Percentiles rank a stretch among this genome's conserved stretches.
phyloP scores from a whole-genome alignment of 768 basidiomycete genomes.

The Podaxis sp. region DNA sequence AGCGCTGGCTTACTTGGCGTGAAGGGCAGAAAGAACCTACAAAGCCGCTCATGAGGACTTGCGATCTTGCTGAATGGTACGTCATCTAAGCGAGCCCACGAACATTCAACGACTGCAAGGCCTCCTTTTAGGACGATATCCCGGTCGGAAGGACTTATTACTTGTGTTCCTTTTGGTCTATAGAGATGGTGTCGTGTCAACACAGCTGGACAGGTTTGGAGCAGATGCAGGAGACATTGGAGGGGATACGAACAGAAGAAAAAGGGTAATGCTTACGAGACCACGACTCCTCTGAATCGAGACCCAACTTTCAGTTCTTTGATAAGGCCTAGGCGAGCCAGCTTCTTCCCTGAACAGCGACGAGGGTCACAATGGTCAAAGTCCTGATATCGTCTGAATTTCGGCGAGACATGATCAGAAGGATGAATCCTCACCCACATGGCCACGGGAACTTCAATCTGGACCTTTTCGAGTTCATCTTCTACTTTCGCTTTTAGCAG shows the following conservation, averaged over 20 bases:
- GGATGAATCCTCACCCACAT: conserved; percentile 81
- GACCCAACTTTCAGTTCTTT: conserved; percentile 81
- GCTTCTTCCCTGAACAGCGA: conserved; percentile 80
- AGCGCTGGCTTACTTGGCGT: neutral
- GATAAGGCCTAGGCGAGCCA: conserved; percentile 82
- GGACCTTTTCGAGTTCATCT: conserved; percentile 23
- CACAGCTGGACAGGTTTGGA: neutral
- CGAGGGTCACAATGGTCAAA: conserved; percentile 98
- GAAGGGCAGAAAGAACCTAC: conserved; percentile 55
- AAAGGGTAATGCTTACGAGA: conserved; percentile 67
- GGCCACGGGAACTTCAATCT: conserved; percentile 75
- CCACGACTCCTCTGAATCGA: conserved; percentile 87
- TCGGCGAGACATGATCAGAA: neutral
- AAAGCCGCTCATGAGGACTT: conserved; percentile 86
- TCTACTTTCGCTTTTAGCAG: conserved; percentile 19
- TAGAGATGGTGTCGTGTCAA: neutral
- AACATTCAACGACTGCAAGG: conserved; percentile 97
- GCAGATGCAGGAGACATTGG: neutral
- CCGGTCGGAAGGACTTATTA: conserved; percentile 83
- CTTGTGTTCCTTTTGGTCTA: conserved; percentile 81
- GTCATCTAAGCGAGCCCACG: conserved; percentile 94
- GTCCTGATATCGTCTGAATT: conserved; percentile 56
- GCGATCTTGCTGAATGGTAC: conserved; percentile 94
- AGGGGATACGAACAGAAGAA: conserved; percentile 6
- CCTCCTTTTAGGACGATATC: conserved; percentile 73